phyloP scores from a whole-genome alignment of 106 monocot genomes.

The Vanilla planifolia region DNA sequence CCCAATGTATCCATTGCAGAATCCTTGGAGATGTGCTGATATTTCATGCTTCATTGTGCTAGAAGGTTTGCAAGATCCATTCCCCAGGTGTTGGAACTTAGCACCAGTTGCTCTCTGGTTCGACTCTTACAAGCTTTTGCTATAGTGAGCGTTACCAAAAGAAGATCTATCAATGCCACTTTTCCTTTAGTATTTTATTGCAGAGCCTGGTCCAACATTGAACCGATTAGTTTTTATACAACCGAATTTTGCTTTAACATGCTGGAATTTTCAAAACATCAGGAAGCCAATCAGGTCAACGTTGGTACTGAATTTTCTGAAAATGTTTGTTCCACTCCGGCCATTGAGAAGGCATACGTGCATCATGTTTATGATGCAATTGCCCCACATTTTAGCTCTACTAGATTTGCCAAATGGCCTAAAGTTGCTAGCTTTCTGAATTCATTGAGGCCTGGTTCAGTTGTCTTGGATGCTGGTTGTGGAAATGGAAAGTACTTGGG shows the following conservation, averaged over 20 bases:
- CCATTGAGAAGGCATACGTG: constrained; percentile 89
- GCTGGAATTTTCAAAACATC: background rate
- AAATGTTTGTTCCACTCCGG: constrained; percentile 65
- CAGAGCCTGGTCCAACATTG: background rate
- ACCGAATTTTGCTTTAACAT: background rate
- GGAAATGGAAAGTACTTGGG: constrained; percentile 96
- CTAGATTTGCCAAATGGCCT: constrained; percentile 92
- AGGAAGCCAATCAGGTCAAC: background rate
- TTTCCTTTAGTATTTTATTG: background rate
- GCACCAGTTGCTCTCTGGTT: background rate
- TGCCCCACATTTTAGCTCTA: constrained; percentile 94
- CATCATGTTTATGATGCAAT: constrained; percentile 92
- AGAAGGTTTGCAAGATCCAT: background rate
- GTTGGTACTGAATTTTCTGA: background rate
- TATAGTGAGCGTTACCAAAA: background rate
- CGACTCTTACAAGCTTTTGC: background rate
- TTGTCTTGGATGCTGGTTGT: constrained; percentile 85
- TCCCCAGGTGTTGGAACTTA: background rate
- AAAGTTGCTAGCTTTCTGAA: constrained; percentile 86
- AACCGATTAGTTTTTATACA: background rate
- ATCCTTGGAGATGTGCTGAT: background rate
- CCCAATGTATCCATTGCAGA: constrained; percentile 1
- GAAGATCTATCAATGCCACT: background rate
- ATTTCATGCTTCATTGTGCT: background rate
- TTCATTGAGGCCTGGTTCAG: constrained; percentile 51